These are phyloP conservation scores for Aschersonia sp. DNA, from an alignment of 2,329 filamentous ascomycete genomes.

Conservation along the genomic window DNA sequence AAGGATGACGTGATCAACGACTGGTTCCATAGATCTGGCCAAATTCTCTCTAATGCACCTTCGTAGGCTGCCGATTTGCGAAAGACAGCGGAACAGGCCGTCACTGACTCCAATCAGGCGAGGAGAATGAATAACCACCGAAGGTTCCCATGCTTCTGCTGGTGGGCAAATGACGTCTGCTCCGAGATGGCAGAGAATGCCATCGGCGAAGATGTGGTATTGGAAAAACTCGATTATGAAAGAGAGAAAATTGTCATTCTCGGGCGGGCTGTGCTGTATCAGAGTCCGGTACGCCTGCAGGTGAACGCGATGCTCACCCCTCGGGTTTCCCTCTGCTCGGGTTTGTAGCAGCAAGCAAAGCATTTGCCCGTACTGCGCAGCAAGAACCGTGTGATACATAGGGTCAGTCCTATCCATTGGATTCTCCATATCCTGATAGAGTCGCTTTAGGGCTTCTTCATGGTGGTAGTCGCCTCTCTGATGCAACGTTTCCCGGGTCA, in stretches of 20 bases:
- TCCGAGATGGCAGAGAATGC: conserved; percentile 37
- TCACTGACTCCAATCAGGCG: conserved; percentile 70
- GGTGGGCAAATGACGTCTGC: conserved; percentile 20
- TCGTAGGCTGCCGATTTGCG: conserved; percentile 63
- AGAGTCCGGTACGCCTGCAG: conserved; percentile 62
- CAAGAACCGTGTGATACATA: conserved; percentile 30
- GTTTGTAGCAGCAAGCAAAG: conserved; percentile 45
- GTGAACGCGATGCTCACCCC: conserved; percentile 65
- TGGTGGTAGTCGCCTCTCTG: conserved; percentile 41
- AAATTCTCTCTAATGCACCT: conserved; percentile 60
- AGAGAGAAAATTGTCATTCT: conserved; percentile 48
- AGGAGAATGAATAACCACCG: conserved; percentile 27
- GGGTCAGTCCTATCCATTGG: conserved; percentile 26
- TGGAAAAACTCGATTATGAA: conserved; percentile 69
- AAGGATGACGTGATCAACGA: conserved; percentile 58
- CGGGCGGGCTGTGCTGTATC: conserved; percentile 44
- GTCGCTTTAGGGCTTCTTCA: conserved; percentile 35
- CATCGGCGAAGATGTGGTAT: conserved; percentile 60
- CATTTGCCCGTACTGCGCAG: conserved; percentile 47
- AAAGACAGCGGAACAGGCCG: conserved; percentile 64
- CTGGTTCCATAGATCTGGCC: conserved; percentile 43
- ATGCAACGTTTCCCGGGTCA: conserved; percentile 29
- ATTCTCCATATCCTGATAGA: conserved; percentile 30
- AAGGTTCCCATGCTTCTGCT: conserved; percentile 28
- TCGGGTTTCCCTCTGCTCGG: conserved; percentile 37